Conservation (phyloP, 1,284 basidiomycete genomes). For the Marasmius sp. region DNA sequence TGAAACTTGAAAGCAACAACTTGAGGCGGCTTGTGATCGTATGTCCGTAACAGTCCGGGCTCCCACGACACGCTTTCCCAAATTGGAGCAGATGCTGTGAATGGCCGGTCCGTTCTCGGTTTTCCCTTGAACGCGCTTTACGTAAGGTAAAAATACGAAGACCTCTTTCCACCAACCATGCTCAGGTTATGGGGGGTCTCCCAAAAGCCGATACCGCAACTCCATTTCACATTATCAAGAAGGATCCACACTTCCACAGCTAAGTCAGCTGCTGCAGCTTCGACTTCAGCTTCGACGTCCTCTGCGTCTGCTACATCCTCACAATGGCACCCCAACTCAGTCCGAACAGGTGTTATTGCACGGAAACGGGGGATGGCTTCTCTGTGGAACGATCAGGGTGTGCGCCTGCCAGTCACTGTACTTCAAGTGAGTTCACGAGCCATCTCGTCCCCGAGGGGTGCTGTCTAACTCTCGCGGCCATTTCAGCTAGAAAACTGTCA, state of each 20-base stretch:
- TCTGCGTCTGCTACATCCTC: slow-evolving; percentile 19
- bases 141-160: not conserved
- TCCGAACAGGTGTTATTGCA: slow-evolving; percentile 93
- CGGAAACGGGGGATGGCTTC: slow-evolving; percentile 96
- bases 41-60: no score
- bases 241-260: slow-evolving; percentile 41
- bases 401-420: slow-evolving; percentile 88
- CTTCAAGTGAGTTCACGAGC: slow-evolving; percentile 69
- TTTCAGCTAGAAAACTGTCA: slow-evolving; percentile 79
- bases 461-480: not conserved
- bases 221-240: slow-evolving; percentile 29
- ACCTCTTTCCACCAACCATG: slow-evolving; percentile 34
- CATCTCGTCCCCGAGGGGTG: not conserved
- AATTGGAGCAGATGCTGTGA: not conserved
- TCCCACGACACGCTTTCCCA: no score
- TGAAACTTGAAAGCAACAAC: no score
- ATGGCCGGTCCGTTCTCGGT: not conserved
- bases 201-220: slow-evolving; percentile 31
- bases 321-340: slow-evolving; percentile 87
- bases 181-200: slow-evolving; percentile 49
- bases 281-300: slow-evolving; percentile 23
- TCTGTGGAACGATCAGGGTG: slow-evolving; percentile 90
- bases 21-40: no score
- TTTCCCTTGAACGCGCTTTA: not conserved
- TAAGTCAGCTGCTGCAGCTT: slow-evolving; percentile 26